Evolutionary conservation across 2,329 filamentous ascomycete genomes (phyloP).

Genomic region (Phaeoacremonium minimum): DNA sequence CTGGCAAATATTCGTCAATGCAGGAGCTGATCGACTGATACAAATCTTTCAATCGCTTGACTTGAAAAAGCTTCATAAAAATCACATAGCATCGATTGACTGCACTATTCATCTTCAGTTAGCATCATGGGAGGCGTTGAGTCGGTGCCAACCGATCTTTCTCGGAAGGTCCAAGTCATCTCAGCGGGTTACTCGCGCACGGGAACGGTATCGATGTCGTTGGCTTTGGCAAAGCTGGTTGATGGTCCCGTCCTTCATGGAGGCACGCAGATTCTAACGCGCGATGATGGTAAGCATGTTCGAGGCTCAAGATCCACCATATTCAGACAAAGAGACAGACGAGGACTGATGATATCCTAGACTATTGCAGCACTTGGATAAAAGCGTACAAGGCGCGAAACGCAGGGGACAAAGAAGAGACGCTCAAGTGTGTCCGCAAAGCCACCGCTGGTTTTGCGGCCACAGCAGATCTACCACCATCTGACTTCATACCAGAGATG

Average conservation of each 20-base stretch:
- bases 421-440: constrained; percentile 13
- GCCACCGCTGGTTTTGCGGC: constrained; percentile 7
- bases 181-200: constrained; percentile 9
- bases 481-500: constrained; percentile 4
- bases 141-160: constrained; percentile 4
- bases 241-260: constrained; percentile 7
- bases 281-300: constrained; percentile 1
- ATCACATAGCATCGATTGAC: too few relatives aligned
- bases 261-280: constrained; percentile 5
- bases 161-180: constrained; percentile 7
- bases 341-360: too few relatives aligned
- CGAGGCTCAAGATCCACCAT: too few relatives aligned
- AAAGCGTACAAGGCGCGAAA: constrained; percentile 16
- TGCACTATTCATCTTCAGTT: too few relatives aligned
- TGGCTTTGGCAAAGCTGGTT: constrained; percentile 7
- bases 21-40: too few relatives aligned
- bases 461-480: constrained; percentile 1
- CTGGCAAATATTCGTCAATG: too few relatives aligned
- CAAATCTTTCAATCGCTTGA: too few relatives aligned
- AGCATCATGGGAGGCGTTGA: constrained; percentile 8
- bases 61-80: too few relatives aligned
- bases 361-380: constrained; percentile 15
- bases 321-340: too few relatives aligned
- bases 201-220: constrained; percentile 8
- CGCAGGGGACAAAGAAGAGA: constrained; percentile 13